These are phyloP conservation scores for Cryphonectria carpinicola DNA, from an alignment of 2,329 filamentous ascomycete species.

Conservation along the genomic window DNA sequence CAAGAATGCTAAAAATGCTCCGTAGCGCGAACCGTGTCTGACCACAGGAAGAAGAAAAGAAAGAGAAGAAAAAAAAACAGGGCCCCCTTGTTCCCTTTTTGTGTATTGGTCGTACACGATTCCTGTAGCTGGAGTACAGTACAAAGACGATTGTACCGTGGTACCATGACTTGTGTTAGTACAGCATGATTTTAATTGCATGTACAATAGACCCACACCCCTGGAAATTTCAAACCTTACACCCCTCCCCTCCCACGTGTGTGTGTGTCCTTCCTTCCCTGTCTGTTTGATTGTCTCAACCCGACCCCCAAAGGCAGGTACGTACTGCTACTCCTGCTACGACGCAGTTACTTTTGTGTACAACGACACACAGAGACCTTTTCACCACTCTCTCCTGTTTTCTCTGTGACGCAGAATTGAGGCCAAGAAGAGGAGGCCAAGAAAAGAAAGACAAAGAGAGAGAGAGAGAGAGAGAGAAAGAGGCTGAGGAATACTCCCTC, in stretches of 20 bases:
- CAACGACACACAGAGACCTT: conserved; percentile 24
- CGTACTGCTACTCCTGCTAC: background rate
- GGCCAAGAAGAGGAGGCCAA: background rate
- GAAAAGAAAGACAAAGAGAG: background rate
- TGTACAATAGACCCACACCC: conserved; percentile 2
- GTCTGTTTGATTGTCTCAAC: background rate
- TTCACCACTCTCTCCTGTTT: background rate
- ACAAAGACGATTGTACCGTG: background rate
- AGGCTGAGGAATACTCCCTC: background rate
- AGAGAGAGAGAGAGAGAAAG: background rate
- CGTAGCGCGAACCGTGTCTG: conserved; percentile 16
- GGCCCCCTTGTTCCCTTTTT: too few species aligned
- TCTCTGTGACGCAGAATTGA: background rate
- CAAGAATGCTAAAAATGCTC: conserved; percentile 8
- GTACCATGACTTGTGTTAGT: background rate
- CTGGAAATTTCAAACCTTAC: background rate
- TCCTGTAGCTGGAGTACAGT: background rate
- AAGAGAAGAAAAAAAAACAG: background rate
- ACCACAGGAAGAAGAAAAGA: background rate
- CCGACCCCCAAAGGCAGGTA: background rate
- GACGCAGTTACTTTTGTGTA: background rate
- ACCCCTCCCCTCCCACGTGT: background rate
- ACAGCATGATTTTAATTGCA: too few species aligned
- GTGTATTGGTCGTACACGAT: too few species aligned
- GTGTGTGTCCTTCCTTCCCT: background rate